Evolutionary conservation across 148 eudicot genomes (phyloP), one percentile per base, ranked within the genome.

Genomic region (Rhododendron kiyosumense): DNA sequence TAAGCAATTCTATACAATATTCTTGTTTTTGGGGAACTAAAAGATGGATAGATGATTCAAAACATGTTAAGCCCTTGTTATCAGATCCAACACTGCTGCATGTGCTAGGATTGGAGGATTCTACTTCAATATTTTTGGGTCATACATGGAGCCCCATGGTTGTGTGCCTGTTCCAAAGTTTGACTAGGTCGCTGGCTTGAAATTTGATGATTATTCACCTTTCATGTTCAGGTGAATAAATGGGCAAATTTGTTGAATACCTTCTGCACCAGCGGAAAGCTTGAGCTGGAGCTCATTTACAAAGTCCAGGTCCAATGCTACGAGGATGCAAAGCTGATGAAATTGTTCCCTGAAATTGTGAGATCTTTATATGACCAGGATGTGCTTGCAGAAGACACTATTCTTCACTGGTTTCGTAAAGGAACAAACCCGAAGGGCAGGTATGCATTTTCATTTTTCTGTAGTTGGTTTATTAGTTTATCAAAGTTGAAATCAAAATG

Each of bases 311-410:
- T 97, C 78, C 99, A 95, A 83, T 97, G 98, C 88, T 94, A 97
- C 65, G 98, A 97, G 88, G 99, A 97, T 85, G 91, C 99, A 24
- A 95, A 95, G 83, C 87, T 97, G 91, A 97, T 97, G 98, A 97
- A 97, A 82, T 79, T 95, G 90, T 97, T 97, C 89, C 98, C 98
- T 17, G 99, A 97, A 52, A 94, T 97, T 79, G 94, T 97, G 80
- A 93, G 96, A 89, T 93, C 99, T 61, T 92, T 97, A 17, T 97
- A 97, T 83, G 99, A 97, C 86, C 95, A 89, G 86, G 98, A 97
- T 84, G 99, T 97, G 85, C 97, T 97, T 81, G 98, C 99, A 0
- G 99, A 97, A 88, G 98, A 97, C 84, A 97, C 99, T 75, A 92
- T 97, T 87, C 94, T 94, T 63, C 95, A 93, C 90, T 97, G 98